Conservation (phyloP, 371 early-diverging fungal genomes). For the Chytridium lagenaria region DNA sequence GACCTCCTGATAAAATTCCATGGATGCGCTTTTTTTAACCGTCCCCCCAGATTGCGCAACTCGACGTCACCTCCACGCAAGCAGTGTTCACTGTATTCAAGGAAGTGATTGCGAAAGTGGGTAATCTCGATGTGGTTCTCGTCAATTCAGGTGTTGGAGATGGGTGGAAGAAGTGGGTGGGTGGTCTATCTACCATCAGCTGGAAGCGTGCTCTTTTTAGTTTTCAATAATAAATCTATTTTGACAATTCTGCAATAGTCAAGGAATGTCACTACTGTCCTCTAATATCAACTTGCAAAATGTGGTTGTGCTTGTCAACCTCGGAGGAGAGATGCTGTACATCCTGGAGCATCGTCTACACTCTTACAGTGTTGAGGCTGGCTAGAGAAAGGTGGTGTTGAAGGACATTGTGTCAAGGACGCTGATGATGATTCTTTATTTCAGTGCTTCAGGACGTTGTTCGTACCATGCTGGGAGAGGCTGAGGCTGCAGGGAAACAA, state of each 20-base stretch:
- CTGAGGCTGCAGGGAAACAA: background rate
- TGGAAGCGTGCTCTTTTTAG: too few species aligned
- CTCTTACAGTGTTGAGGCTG: background rate
- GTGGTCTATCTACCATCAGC: too few species aligned
- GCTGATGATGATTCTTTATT: background rate
- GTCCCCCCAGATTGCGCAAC: background rate
- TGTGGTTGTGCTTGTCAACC: background rate
- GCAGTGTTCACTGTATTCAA: conserved; percentile 10
- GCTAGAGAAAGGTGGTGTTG: background rate
- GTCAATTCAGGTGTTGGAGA: conserved; percentile 17
- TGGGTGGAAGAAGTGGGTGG: background rate
- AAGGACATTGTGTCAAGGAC: background rate
- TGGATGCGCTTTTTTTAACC: too few species aligned
- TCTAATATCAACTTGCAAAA: background rate
- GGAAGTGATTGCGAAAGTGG: background rate
- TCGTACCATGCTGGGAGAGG: background rate
- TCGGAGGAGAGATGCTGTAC: conserved; percentile 10
- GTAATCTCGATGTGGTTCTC: conserved; percentile 3
- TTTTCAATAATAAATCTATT: too few species aligned
- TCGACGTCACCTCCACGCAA: conserved; percentile 7
- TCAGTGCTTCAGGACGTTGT: background rate
- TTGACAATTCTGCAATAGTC: too few species aligned
- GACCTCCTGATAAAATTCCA: too few species aligned
- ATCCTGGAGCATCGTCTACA: background rate
- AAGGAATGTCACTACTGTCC: too few species aligned